phyloP scores from a whole-genome alignment of 1,284 basidiomycete species.

The Exsudoporus floridanus region DNA sequence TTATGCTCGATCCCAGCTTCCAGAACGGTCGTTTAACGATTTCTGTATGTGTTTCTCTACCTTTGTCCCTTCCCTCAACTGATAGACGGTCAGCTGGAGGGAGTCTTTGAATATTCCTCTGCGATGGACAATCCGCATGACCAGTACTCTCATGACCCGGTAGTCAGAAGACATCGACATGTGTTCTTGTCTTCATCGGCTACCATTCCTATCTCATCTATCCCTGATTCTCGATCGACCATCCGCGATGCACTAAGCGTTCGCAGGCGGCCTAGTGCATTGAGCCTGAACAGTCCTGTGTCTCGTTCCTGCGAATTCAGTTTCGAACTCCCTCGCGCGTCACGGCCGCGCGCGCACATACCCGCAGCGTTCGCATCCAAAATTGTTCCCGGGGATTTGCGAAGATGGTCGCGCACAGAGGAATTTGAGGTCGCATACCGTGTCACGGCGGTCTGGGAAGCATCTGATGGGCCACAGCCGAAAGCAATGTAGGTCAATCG shows the following conservation, averaged over 20 bases:
- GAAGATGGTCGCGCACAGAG: slow-evolving; percentile 42
- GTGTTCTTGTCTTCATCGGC: slow-evolving; percentile 57
- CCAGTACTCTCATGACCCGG: slow-evolving; percentile 19
- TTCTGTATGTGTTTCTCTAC: slow-evolving; percentile 42
- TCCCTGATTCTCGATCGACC: slow-evolving; percentile 44
- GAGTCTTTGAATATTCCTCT: slow-evolving; percentile 53
- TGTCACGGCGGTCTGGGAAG: slow-evolving; percentile 60
- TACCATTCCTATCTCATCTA: slow-evolving; percentile 44
- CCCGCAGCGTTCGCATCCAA: slow-evolving; percentile 54
- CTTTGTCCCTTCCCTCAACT: background rate
- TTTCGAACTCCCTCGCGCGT: slow-evolving; percentile 55
- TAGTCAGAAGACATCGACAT: slow-evolving; percentile 44
- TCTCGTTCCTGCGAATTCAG: slow-evolving; percentile 52
- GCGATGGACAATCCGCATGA: slow-evolving; percentile 31
- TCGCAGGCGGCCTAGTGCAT: slow-evolving; percentile 42
- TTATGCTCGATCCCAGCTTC: slow-evolving; percentile 51
- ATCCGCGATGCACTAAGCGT: slow-evolving; percentile 53
- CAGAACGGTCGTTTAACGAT: slow-evolving; percentile 57
- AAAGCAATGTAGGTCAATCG: slow-evolving; percentile 46
- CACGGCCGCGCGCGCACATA: slow-evolving; percentile 53
- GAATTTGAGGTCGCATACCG: slow-evolving; percentile 52
- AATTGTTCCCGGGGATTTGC: slow-evolving; percentile 23
- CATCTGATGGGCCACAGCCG: slow-evolving; percentile 43
- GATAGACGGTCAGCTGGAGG: slow-evolving; percentile 52
- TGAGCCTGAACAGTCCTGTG: slow-evolving; percentile 38